Percentiles rank a stretch among this genome's conserved stretches.
phyloP scores from a whole-genome alignment of 345 rosid species.

The Acer saccharum region DNA sequence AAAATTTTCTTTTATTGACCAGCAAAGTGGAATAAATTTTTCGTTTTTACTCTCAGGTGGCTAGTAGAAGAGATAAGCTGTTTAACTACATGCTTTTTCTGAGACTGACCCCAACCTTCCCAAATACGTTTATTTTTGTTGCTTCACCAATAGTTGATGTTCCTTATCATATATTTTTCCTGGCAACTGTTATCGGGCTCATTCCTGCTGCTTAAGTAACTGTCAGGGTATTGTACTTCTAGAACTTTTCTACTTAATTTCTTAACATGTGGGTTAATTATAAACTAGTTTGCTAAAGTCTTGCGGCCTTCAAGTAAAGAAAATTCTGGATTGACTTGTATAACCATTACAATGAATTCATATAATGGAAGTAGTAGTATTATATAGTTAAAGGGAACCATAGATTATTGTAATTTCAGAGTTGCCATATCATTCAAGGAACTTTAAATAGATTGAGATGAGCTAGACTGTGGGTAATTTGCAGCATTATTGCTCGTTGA shows the following conservation, averaged over 20 bases:
- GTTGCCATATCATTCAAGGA: background rate
- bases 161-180: constrained; percentile 87
- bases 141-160: constrained; percentile 93
- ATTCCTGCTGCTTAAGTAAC: constrained; percentile 93
- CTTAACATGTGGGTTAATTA: background rate
- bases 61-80: constrained; percentile 65
- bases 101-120: constrained; percentile 87
- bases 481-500: background rate
- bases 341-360: background rate
- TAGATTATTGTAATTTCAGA: background rate
- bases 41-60: constrained; percentile 54
- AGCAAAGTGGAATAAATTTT: constrained; percentile 9
- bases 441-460: background rate
- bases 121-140: constrained; percentile 86
- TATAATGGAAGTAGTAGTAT: background rate
- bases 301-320: background rate
- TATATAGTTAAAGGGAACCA: background rate
- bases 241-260: background rate
- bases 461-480: background rate
- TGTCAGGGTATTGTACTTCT: constrained; percentile 60
- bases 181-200: constrained; percentile 76
- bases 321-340: background rate
- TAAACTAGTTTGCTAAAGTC: background rate
- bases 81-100: constrained; percentile 90
- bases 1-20: background rate